Base-by-base conservation (phyloP, 1,284 basidiomycete species). In the Cutaneotrichosporon cyanovorans region DNA sequence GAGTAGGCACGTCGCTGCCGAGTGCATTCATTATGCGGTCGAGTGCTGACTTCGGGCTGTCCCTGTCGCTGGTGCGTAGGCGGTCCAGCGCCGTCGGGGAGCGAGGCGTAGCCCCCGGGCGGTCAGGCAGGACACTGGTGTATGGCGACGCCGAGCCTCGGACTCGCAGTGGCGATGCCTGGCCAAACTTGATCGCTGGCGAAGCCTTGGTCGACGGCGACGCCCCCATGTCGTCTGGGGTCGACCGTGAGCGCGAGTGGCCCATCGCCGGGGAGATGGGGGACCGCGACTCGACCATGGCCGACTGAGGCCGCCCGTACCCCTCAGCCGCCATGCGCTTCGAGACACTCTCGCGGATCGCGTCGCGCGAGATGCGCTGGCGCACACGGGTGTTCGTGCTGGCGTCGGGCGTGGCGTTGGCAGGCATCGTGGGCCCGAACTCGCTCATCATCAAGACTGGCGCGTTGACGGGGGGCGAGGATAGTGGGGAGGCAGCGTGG, bases 351-450 rank as follows among this genome's bases (percentile, higher is more conserved):
- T 69, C 65, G 5, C 66, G 55, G 38, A 72, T 70, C 53, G 64
- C 58, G 42, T 72, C 70, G 15, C 68, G 60, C 7, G 67, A 69
- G 49, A 72, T 71, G 21, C 70, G 55, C 51, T 69, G 69, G 23
- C 70, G 56, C n/a, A 72, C 61, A 15, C 57, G 50, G 4, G 63
- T 60, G 2, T 63, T 61, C n/a, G 37, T 55, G 45, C 46, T 51
- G 10, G 30, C 34, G 11, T 45, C 43, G 11, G 25, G 23, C 31
- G 45, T 44, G 21, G 40, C 48, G 35, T 35, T 30, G 18, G n/a
- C 32, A 12, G 33, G 15, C 9, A 40, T 30, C 12, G 28, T 14
- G 2, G 48, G 48, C 10, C 51, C 51, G 31, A 53, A 53, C 44
- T 53, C 51, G 15, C 31, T 31, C 9, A 21, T 9, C 19, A 37